Evolutionary conservation across 345 rosid genomes (phyloP), one percentile per base, ranked within the genome.

Genomic region (Streptanthus diversifolius): DNA sequence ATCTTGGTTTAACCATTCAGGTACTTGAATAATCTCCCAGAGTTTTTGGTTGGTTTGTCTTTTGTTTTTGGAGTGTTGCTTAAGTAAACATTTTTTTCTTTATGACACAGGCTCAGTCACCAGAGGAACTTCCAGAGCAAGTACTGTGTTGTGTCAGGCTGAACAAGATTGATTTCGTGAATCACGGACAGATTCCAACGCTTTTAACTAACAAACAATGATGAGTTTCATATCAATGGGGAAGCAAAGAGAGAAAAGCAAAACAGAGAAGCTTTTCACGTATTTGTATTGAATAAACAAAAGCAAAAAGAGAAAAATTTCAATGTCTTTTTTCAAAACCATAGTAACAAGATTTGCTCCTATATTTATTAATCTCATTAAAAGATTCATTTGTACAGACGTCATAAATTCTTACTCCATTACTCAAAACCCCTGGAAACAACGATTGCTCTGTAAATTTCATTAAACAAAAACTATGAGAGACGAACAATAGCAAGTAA

Each of bases 1-100:
- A 91, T 81, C 82, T 91, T 39, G 90, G 97, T 57, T 80, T 88
- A 71, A 87, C 97, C 3, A 88, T 91, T 78, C 95, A 91, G 97
- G 97, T 90, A 83, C 48, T 39, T 63, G 36, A 19, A 52, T 11
- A 61, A 8, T n/a, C 30, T 68, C 21, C 54, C 4, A 24, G 22
- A 35, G 30, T 0, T 41, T 24, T 49, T 48, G 15, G 17, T 65
- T 36, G n/a, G 8, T 56, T 17, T 67, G 58, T 45, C 10, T n/a
- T 8, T 30, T 51, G 5, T 41, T 0, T 18, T 41, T 53, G 2
- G 67, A 64, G 66, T 70, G 68, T 71, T 47, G 0, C 47, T 70
- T 45, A 71, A 57, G 72, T 43, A 39, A 55, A 12, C 30, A 0
- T 39, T 48, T 22, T 57, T 33, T 18, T 53, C 5, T 12, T 77